Conservation (phyloP, 208 protist species). For the Acanthamoeba rhysodes region DNA sequence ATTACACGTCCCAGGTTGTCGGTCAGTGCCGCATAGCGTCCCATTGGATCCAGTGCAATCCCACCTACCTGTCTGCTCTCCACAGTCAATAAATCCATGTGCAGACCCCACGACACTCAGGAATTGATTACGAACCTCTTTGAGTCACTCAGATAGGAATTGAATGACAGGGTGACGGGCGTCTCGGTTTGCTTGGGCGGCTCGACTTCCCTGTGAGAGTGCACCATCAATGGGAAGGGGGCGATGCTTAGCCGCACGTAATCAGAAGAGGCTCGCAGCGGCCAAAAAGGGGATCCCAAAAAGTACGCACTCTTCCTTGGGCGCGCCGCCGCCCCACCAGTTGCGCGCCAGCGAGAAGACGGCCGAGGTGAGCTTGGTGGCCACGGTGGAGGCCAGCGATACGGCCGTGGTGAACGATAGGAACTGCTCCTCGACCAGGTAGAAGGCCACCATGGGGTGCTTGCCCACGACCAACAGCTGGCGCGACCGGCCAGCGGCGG, state of each 20-base stretch:
- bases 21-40: constrained; percentile 71
- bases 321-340: constrained; percentile 74
- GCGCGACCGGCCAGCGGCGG: neutral
- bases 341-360: constrained; percentile 80
- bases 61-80: neutral
- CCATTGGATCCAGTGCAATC: constrained; percentile 76
- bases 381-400: constrained; percentile 76
- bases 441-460: constrained; percentile 11
- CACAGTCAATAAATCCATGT: neutral
- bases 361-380: constrained; percentile 79
- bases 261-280: neutral
- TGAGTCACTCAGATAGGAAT: constrained; percentile 51
- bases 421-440: constrained; percentile 28
- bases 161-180: constrained; percentile 48
- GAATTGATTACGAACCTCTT: neutral
- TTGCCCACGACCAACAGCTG: constrained; percentile 19
- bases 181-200: constrained; percentile 34
- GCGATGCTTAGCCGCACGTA: neutral
- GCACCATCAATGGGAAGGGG: neutral
- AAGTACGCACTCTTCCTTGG: constrained; percentile 24
- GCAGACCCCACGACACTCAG: neutral
- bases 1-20: constrained; percentile 80
- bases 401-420: constrained; percentile 77
- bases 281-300: neutral
- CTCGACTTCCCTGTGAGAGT: neutral